Base-by-base conservation (phyloP, 1,284 basidiomycete genomes). In the Trichosporon inkin region DNA sequence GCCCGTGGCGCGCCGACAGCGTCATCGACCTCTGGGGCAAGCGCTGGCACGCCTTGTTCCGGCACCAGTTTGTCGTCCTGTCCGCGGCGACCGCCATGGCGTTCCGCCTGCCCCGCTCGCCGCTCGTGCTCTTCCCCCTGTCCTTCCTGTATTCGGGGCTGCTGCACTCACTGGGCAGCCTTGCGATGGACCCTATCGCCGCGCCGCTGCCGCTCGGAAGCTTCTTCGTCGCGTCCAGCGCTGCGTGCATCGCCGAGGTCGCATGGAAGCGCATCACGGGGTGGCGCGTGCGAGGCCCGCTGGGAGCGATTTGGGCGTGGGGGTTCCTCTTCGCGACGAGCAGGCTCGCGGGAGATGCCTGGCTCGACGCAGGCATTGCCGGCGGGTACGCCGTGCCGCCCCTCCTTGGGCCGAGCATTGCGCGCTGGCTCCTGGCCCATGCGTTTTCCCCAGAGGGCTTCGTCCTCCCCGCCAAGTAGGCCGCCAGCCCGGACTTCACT, bases 1-100 rank as follows among this genome's bases (percentile, higher is more conserved):
- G 56, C 32, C 76, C 76, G 2, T 70, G 71, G 62, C 60, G 51
- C 32, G 70, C 72, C 2, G 72, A 73, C 58, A 72, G 70, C 57
- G 38, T 79, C 41, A 60, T 77, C 41, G 73, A 77, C 32, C 68
- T 79, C 24, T 79, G 78, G 78, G 76, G 77, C 5, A 68, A 65
- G 52, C 54, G 78, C 36, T 79, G 78, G 78, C 78, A 79, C 65
- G 74, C 76, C 69, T 53, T 76, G 34, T 56, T 54, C 37, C 55
- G 72, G 68, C 74, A 76, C 60, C 72, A 74, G 39, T 75, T 77
- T 64, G 59, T 74, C 19, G 66, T 79, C 58, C 38, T 68, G 34
- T 69, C 73, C 1, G 63, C 65, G 0, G 32, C 68, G 13, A 60
- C 69, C 2, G 66, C 73, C 17, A 17, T 61, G 10, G 16, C 63